A percentile compares a stretch with the other conserved stretches of the same genome.
These are phyloP conservation scores for Fusarium tupiense DNA, from an alignment of 2,329 filamentous ascomycete species.

Conservation along the genomic window DNA sequence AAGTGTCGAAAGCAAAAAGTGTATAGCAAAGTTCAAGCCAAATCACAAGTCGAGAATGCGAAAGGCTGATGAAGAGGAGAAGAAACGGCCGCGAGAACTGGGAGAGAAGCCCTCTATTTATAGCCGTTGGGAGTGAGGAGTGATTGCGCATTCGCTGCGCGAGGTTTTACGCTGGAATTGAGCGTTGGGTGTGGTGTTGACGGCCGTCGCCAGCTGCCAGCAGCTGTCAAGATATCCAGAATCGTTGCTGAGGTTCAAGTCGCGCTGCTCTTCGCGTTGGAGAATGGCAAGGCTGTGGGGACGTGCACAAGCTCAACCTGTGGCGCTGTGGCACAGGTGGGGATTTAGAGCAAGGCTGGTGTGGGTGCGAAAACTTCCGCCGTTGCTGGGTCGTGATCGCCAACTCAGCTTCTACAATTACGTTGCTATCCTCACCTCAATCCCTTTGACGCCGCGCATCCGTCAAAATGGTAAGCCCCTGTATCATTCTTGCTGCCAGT, in stretches of 20 bases:
- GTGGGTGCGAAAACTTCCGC: conserved; percentile 42
- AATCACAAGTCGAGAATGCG: conserved; percentile 7
- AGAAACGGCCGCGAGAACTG: neutral
- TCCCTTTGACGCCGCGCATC: conserved; percentile 11
- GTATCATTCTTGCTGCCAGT: accelerated
- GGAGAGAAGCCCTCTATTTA: conserved; percentile 8
- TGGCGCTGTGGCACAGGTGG: conserved; percentile 28
- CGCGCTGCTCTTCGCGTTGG: conserved; percentile 5
- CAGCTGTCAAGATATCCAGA: neutral
- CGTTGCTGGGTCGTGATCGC: conserved; percentile 30
- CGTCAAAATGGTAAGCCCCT: conserved; percentile 42
- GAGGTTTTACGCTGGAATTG: no score
- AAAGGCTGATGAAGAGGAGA: neutral
- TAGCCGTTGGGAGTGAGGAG: neutral
- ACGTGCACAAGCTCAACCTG: conserved; percentile 6
- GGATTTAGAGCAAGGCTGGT: conserved; percentile 30
- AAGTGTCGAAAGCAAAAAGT: conserved; percentile 7
- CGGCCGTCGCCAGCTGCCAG: neutral
- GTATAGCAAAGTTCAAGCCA: conserved; percentile 16
- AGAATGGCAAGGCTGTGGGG: conserved; percentile 33
- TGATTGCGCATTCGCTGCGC: neutral
- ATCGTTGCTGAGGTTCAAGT: neutral
- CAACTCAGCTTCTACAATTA: conserved; percentile 21
- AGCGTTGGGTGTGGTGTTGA: neutral
- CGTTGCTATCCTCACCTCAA: conserved; percentile 3